A percentile compares a stretch with the other conserved stretches of the same genome.
Evolutionary conservation across 192 early-diverging fungal species (phyloP).

Genomic region (Gryganskiella cystojenkinii): DNA sequence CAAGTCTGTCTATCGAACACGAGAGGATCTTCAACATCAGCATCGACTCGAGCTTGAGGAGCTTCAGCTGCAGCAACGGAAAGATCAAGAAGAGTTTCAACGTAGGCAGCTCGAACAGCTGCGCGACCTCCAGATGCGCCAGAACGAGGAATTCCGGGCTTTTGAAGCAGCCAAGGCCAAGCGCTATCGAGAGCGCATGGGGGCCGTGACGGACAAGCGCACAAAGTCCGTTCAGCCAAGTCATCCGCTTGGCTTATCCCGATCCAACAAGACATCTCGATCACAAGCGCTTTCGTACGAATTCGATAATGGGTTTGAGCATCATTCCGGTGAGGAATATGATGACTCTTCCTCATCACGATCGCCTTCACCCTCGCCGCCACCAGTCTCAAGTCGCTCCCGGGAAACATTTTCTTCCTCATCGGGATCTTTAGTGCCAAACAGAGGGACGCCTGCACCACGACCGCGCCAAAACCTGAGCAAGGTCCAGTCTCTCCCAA

Average conservation of each 20-base stretch:
- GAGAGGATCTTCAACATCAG: slow-evolving; percentile 32
- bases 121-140: slow-evolving; percentile 32
- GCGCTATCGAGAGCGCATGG: slow-evolving; percentile 16
- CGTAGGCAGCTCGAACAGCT: slow-evolving; percentile 44
- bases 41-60: slow-evolving; percentile 40
- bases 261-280: not conserved
- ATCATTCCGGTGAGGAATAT: not conserved
- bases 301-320: slow-evolving; percentile 27
- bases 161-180: slow-evolving; percentile 24
- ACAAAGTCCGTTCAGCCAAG: slow-evolving; percentile 10
- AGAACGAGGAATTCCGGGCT: slow-evolving; percentile 31
- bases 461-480: not conserved
- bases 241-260: not conserved
- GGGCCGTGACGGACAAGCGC: slow-evolving; percentile 22
- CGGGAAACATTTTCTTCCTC: not conserved
- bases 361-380: slow-evolving; percentile 11
- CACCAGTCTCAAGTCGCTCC: not conserved
- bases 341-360: not conserved
- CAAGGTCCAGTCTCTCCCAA: slow-evolving; percentile 13
- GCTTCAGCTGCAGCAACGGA: slow-evolving; percentile 37
- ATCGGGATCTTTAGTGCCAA: not conserved
- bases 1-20: not conserved
- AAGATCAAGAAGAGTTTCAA: slow-evolving; percentile 49
- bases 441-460: not conserved
- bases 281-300: slow-evolving; percentile 22